phyloP scores from a whole-genome alignment of 2,329 filamentous ascomycete species.

The Huntiella decipiens region DNA sequence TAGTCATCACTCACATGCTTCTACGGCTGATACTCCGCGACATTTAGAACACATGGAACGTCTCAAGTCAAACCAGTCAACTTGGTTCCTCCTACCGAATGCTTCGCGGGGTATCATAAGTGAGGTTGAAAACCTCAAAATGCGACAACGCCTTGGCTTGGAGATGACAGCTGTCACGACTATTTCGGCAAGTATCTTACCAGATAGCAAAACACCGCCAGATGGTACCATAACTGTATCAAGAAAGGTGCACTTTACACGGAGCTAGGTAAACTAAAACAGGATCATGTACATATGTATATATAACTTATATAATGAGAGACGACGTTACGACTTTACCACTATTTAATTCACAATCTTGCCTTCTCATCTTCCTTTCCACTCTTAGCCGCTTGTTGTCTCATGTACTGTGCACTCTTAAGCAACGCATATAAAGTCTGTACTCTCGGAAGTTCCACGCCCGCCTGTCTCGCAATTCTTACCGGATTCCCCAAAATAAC shows the following conservation, averaged over 20 bases:
- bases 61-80: too few species aligned
- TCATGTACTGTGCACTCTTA: slow-evolving; percentile 38
- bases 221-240: slow-evolving; percentile 7
- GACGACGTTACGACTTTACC: too few species aligned
- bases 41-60: too few species aligned
- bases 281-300: background rate
- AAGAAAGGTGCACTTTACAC: background rate
- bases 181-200: background rate
- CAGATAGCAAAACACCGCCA: background rate
- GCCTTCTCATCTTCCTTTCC: too few species aligned
- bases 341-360: too few species aligned
- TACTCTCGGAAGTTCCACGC: slow-evolving; percentile 45
- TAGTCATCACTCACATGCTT: too few species aligned
- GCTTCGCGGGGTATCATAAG: too few species aligned
- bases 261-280: background rate
- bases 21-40: too few species aligned
- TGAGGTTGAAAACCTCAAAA: background rate
- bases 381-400: slow-evolving; percentile 22
- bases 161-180: slow-evolving; percentile 2
- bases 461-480: slow-evolving; percentile 40
- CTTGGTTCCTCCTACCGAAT: too few species aligned
- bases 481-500: slow-evolving; percentile 56
- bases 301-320: background rate
- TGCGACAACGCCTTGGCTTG: slow-evolving; percentile 6
- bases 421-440: slow-evolving; percentile 49